A percentile compares a stretch with the other conserved stretches of the same genome.
Conservation (phyloP, 2,329 filamentous ascomycete genomes). For the Colletotrichum falcatum region DNA sequence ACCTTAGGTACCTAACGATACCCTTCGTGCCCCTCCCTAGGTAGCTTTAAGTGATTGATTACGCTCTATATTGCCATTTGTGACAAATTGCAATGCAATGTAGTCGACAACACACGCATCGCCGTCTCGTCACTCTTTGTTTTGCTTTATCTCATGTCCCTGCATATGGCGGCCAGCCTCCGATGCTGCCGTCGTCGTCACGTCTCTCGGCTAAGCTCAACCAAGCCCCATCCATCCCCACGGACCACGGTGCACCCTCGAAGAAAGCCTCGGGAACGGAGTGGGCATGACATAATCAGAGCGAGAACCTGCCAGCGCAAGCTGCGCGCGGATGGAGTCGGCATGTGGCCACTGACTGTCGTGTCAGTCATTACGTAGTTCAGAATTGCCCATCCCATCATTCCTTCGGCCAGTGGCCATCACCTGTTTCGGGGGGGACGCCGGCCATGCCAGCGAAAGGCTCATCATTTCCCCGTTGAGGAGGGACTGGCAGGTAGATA, state of each 20-base stretch:
- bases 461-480: slow-evolving; percentile 35
- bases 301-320: slow-evolving; percentile 9
- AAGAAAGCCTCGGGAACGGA: background rate
- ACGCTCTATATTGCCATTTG: slow-evolving; percentile 12
- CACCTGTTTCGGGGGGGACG: slow-evolving; percentile 18
- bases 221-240: background rate
- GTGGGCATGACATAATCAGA: slow-evolving; percentile 22
- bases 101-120: slow-evolving; percentile 11
- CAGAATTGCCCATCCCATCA: slow-evolving; percentile 23
- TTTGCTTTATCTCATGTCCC: background rate
- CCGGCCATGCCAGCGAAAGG: slow-evolving; percentile 15
- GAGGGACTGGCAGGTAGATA: background rate
- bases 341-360: slow-evolving; percentile 36
- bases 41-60: slow-evolving; percentile 18
- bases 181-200: background rate
- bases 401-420: slow-evolving; percentile 10
- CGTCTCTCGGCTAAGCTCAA: background rate
- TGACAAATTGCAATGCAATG: slow-evolving; percentile 1
- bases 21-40: slow-evolving; percentile 17
- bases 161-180: background rate
- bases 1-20: no score
- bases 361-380: slow-evolving; percentile 40
- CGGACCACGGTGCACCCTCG: background rate
- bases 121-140: background rate
- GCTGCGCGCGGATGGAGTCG: slow-evolving; percentile 24